Conservation (phyloP, 1,284 basidiomycete genomes). For the Puccinia hordei region DNA sequence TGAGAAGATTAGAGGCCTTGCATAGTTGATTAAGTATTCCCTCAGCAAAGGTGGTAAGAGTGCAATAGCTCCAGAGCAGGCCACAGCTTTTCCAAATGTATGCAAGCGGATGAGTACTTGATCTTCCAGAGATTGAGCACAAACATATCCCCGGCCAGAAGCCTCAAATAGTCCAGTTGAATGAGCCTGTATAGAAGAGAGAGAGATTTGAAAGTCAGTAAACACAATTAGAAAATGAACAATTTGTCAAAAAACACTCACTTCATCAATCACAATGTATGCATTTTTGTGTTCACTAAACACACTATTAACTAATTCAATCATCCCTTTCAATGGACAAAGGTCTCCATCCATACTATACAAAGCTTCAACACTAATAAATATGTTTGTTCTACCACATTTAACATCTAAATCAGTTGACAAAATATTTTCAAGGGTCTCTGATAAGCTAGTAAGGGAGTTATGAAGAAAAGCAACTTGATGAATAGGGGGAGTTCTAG, state of each 20-base stretch:
- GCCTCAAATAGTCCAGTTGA: constrained; percentile 57
- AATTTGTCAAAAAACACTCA: neutral
- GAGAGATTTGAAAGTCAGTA: neutral
- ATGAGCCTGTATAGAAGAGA: constrained; percentile 54
- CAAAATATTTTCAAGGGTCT: constrained; percentile 53
- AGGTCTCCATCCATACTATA: constrained; percentile 60
- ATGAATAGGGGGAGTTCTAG: constrained; percentile 63
- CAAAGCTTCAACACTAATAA: constrained; percentile 58
- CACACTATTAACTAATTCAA: constrained; percentile 33
- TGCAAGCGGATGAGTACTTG: constrained; percentile 55
- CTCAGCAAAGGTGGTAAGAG: constrained; percentile 72
- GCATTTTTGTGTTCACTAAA: constrained; percentile 44
- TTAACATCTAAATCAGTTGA: constrained; percentile 11
- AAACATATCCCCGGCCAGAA: constrained; percentile 30
- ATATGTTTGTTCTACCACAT: constrained; percentile 47
- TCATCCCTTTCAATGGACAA: constrained; percentile 54
- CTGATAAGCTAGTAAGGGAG: constrained; percentile 61
- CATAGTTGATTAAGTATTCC: constrained; percentile 88
- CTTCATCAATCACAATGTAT: constrained; percentile 48
- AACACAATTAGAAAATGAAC: neutral
- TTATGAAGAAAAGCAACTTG: constrained; percentile 73
- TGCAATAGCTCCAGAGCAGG: constrained; percentile 68
- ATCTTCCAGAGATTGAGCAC: constrained; percentile 38
- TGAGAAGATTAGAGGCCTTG: constrained; percentile 84
- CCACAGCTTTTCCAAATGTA: constrained; percentile 57